phyloP scores from a whole-genome alignment of 345 rosid species.

The Populus deltoides region DNA sequence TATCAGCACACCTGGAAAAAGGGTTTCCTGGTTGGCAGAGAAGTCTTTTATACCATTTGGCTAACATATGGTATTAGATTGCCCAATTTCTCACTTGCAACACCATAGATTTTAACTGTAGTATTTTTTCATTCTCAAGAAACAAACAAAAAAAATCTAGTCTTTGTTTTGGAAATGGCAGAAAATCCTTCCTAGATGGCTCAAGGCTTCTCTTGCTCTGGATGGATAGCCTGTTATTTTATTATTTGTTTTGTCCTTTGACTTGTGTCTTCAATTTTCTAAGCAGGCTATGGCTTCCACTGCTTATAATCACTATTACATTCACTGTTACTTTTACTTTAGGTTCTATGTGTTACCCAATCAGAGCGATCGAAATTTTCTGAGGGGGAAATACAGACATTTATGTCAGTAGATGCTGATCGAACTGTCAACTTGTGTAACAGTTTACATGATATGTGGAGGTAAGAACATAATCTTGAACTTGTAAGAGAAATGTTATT shows the following conservation, averaged over 20 bases:
- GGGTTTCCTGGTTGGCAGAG: no score
- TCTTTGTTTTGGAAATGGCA: not conserved
- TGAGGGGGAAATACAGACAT: constrained; percentile 93
- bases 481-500: not conserved
- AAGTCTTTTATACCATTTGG: not conserved
- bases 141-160: no score
- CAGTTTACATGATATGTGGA: constrained; percentile 93
- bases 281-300: not conserved
- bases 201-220: not conserved
- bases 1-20: no score
- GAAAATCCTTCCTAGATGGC: not conserved
- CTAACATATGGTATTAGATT: not conserved
- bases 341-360: constrained; percentile 71
- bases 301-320: constrained; percentile 11
- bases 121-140: not conserved
- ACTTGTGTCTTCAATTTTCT: not conserved
- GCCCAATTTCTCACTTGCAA: not conserved
- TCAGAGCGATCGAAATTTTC: constrained; percentile 76
- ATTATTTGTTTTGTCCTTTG: not conserved
- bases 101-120: not conserved
- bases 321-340: constrained; percentile 27
- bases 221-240: not conserved
- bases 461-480: constrained; percentile 44
- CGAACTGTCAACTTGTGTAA: constrained; percentile 77
- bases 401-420: constrained; percentile 97